These are phyloP conservation scores for Beauveria sp. DNA, from an alignment of 2,329 filamentous ascomycete genomes.

Conservation along the genomic window DNA sequence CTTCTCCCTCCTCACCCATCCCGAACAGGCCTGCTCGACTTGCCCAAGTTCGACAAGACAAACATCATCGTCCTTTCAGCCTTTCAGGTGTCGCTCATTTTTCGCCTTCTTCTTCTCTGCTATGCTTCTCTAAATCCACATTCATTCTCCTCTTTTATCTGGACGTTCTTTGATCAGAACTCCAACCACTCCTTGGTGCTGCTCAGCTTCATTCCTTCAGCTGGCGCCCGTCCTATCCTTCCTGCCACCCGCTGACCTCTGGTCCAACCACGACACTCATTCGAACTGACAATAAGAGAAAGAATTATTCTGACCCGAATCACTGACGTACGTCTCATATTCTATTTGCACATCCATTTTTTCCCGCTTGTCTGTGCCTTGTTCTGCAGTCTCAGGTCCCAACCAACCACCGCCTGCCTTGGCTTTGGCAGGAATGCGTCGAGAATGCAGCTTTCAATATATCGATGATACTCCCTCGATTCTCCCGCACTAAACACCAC, in stretches of 20 bases:
- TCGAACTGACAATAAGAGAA: neutral
- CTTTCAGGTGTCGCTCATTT: constrained; percentile 5
- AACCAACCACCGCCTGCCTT: neutral
- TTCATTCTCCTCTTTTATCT: constrained; percentile 14
- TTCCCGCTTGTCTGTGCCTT: neutral
- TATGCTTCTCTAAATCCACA: constrained; percentile 15
- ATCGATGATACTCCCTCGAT: neutral
- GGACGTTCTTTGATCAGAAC: constrained; percentile 11
- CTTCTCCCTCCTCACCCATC: neutral
- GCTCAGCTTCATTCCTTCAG: constrained; percentile 25
- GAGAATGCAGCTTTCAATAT: constrained; percentile 9
- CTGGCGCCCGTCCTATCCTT: constrained; percentile 34
- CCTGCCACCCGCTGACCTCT: constrained; percentile 11
- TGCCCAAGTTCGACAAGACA: constrained; percentile 10
- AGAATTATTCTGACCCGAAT: neutral
- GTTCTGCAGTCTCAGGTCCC: neutral
- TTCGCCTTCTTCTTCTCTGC: constrained; percentile 15
- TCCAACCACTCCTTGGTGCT: constrained; percentile 19
- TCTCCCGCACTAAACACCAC: neutral
- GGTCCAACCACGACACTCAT: constrained; percentile 10
- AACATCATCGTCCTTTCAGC: neutral
- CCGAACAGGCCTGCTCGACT: constrained; percentile 12
- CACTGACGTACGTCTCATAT: constrained; percentile 2
- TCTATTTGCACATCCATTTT: neutral
- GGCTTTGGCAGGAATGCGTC: neutral